Percentiles rank a stretch among this genome's conserved stretches.
Evolutionary conservation across 345 rosid species (phyloP).

Genomic region (Syzygium oleosum): DNA sequence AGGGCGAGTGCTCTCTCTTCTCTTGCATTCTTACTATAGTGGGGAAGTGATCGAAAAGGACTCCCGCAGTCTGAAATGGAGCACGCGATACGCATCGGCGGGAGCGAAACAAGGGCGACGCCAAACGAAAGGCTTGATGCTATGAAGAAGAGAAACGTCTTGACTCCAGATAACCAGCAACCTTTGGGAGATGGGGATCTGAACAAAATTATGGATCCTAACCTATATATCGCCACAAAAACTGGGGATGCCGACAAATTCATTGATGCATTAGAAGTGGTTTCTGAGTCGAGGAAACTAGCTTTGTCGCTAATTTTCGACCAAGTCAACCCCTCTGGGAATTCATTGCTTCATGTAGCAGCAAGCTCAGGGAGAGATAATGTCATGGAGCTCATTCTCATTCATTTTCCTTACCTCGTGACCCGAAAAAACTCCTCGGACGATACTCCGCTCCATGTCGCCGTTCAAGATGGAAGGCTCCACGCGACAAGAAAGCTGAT

Average conservation of each 20-base stretch:
- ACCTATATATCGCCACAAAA: neutral
- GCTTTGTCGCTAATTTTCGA: neutral
- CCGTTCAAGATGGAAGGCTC: neutral
- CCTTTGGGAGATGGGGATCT: neutral
- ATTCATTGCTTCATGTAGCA: neutral
- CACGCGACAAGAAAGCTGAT: neutral
- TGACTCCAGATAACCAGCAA: neutral
- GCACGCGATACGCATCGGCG: fast-evolving
- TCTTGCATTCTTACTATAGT: neutral
- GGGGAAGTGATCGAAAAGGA: neutral
- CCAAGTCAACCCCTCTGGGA: neutral
- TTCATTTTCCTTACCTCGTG: neutral
- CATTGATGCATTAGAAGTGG: neutral
- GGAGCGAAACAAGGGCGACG: neutral
- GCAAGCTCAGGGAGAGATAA: fast-evolving
- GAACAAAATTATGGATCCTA: neutral
- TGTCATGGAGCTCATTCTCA: neutral
- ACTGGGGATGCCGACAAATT: neutral
- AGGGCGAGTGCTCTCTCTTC: neutral
- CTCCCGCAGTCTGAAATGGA: neutral
- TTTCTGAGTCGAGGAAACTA: neutral
- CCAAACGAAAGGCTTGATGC: neutral
- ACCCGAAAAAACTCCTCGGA: neutral
- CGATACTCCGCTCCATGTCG: neutral
- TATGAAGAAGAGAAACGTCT: neutral